Evolutionary conservation across 805 yeast genomes (phyloP), one percentile per base, ranked within the genome.

Genomic region (Saccharomycopsis guyanensis): DNA sequence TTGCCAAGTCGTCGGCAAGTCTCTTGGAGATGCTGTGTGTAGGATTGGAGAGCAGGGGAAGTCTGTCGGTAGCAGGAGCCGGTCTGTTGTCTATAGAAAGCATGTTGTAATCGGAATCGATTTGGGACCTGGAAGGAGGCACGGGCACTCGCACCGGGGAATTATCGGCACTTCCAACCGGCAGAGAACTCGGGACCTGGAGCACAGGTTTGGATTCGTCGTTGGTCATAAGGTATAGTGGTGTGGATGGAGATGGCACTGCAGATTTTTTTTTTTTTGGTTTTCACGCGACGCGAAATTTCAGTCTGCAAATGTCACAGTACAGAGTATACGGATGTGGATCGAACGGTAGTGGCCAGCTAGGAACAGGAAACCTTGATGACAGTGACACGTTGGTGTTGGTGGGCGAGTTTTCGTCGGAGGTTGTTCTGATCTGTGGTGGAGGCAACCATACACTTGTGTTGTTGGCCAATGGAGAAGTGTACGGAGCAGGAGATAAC

Each of bases 381-480:
- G 97, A 82, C 59, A 47, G 64, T 6, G 54, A 60, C 19, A 52
- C 42, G 8, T 61, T 72, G 15, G 57, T 56, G 36, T 40, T 52
- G 16, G 55, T 59, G 27, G 42, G 22, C 2, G 23, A 54, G 7
- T 15, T 31, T 41, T 42, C 5, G 16, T 47, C 13, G 5, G 47
- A 18, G 42, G 37, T 38, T 2, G 51, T 43, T n/a, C 66, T 68
- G 53, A 66, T 88, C 10, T 72, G 70, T 0, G 78, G 88, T 55
- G 97, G 96, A 3, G 97, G 97, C 0, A 89, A 89, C 55, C 97
- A 91, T 59, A 81, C 95, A 0, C 55, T 86, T 15, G 51, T 86
- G 2, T 59, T 87, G 5, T 59, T 74, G 10, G 66, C 62, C 1
- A 62, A 70, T 40, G 91, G 91, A 1, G 59, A 62, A 0, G 59